Evolutionary conservation across 371 early-diverging fungal species (phyloP), one percentile per base, ranked within the genome.

Genomic region (Mucor plumbeus): DNA sequence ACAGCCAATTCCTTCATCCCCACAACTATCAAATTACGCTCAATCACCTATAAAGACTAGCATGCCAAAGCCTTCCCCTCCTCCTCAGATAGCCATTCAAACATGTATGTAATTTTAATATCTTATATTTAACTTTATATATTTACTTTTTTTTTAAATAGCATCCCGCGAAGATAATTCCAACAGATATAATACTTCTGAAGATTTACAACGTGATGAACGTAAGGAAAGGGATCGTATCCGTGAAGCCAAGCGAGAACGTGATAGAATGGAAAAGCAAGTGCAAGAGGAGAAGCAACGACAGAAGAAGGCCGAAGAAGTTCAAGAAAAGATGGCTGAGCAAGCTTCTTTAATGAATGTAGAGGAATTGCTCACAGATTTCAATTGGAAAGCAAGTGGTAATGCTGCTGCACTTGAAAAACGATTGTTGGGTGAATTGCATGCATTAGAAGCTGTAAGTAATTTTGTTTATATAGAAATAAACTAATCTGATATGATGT

Each of bases 311-410:
- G 69, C 68, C 21, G 79, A 79, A 19, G 80, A 79, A 26, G 72
- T 76, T 54, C 81, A 81, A 26, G 80, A 79, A 33, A 79, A 79
- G 58, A 67, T 83, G 70, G 78, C 72, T 3, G 86, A 85, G 61
- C 77, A 84, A 61, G 80, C 79, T 26, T 85, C 84, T 13, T 70
- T 84, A 50, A 84, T 84, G 78, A 86, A 90, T 67, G 82, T 91
- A 53, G 86, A 86, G 60, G 87, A 88, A 44, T 67, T 90, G 4
- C 66, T 91, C 35, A 79, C 80, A 0, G 91, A 89, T 73, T 92
- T 91, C 65, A 85, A 91, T 70, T 92, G 92, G 92, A 85, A 91
- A 65, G 88, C 85, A n/a, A 85, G 83, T 53, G 91, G 91, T 19
- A 90, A 91, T 71, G 91, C 91, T 5, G 85, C 90, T 31, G 91